Evolutionary conservation across 2,329 filamentous ascomycete genomes (phyloP), one percentile per base, ranked within the genome.

Genomic region (Emmonsiellopsis sp.): DNA sequence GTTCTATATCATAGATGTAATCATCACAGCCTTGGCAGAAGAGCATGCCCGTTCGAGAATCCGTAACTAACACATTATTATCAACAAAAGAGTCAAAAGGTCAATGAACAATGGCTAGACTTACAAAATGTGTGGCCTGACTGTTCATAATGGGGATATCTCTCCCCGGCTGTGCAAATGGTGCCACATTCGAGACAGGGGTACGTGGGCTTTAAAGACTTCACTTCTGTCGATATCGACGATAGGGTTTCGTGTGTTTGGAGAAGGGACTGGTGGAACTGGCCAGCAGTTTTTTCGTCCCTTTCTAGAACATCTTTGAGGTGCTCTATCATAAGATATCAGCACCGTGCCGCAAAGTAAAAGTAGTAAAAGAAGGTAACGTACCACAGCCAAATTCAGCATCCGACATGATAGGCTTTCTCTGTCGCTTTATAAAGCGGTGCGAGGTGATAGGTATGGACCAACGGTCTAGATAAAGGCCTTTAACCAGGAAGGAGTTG

Each of bases 101-200:
- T 3, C 5, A 27, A 10, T n/a, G 14, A 5, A 21, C 45, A 11
- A 34, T 10, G 31, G 6, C 9, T 27, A 27, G 21, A 56, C 68
- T 60, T 63, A 74, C 71, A 73, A 45, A 74, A 73, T 27, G 59
- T 60, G 61, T 74, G 71, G 0, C 66, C 66, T 1, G 68, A 71
- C 53, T 68, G 66, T 34, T 68, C 63, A 3, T 65, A 64, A 56
- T 73, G 71, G 3, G 58, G 56, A 42, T 65, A 60, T 36, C 70
- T 65, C 43, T 67, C 65, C 9, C 58, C 62, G 48, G 60, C 62
- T 42, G 63, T 39, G 34, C 63, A 67, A n/a, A 58, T 51, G 39
- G 67, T 66, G 5, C 66, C 61, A 53, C 71, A 73, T 8, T 63
- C 61, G 48, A 73, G 54, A 55, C 71, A 73, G 27, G 63, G 65